phyloP scores from a whole-genome alignment of 805 yeast species.

The Komagataella pseudopastoris region DNA sequence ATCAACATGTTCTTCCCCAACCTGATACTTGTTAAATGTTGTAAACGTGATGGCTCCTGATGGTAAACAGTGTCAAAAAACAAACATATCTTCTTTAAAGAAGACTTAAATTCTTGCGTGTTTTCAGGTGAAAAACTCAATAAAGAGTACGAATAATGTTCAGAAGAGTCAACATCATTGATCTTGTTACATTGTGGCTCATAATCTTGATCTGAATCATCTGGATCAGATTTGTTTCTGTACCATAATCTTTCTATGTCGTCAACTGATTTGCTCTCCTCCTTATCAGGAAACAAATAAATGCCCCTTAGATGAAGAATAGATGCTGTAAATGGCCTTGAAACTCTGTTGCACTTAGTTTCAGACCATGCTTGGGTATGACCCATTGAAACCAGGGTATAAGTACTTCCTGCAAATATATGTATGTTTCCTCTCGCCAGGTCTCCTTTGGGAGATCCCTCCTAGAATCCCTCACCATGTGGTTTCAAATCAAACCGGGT shows the following conservation, averaged over 20 bases:
- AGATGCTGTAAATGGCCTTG: not conserved
- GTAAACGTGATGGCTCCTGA: not conserved
- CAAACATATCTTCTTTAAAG: not conserved
- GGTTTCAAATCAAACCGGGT: not conserved
- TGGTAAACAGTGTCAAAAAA: not conserved
- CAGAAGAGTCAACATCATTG: not conserved
- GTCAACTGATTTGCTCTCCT: not conserved
- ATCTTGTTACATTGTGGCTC: not conserved
- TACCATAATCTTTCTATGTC: not conserved
- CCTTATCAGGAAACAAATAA: not conserved
- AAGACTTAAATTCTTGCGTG: not conserved
- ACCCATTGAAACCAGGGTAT: not conserved
- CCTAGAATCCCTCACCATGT: not conserved
- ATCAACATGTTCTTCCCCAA: not conserved
- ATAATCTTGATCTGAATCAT: not conserved
- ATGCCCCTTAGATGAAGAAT: not conserved
- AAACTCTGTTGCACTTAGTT: not conserved
- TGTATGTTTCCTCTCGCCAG: not conserved
- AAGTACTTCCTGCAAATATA: not conserved
- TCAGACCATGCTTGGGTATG: not conserved
- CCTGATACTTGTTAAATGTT: constrained; percentile 4
- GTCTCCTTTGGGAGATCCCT: not conserved
- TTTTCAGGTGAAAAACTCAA: not conserved
- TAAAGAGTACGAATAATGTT: not conserved
- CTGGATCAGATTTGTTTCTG: not conserved